These are phyloP conservation scores for Grammothele lineata DNA, from an alignment of 768 basidiomycete species.

Conservation along the genomic window DNA sequence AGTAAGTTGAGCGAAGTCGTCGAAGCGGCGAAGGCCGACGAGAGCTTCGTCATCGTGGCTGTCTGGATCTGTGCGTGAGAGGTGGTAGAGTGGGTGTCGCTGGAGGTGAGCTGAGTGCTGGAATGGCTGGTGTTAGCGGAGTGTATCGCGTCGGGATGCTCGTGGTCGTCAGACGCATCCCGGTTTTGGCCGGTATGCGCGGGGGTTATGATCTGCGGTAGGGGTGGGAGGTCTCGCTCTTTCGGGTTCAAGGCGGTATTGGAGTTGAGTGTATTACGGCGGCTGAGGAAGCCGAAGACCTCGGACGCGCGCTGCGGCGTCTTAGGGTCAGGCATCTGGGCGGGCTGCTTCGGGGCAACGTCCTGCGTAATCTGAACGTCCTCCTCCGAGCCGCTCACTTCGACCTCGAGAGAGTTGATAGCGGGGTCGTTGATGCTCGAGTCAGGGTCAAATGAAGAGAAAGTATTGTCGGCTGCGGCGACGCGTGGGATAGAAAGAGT, in stretches of 20 bases:
- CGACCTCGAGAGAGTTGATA: conserved; percentile 75
- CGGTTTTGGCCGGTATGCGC: neutral
- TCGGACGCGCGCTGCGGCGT: conserved; percentile 71
- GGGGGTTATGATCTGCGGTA: conserved; percentile 26
- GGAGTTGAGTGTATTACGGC: conserved; percentile 31
- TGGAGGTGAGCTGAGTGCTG: conserved; percentile 18
- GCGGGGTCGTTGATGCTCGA: conserved; percentile 35
- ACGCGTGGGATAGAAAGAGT: conserved; percentile 18
- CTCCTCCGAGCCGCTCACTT: conserved; percentile 47
- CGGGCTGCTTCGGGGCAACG: neutral
- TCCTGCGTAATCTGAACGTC: conserved; percentile 8
- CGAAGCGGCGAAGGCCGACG: conserved; percentile 15
- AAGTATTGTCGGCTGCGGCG: conserved; percentile 31
- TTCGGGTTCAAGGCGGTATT: conserved; percentile 35
- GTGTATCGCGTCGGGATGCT: conserved; percentile 10
- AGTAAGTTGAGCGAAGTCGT: conserved; percentile 9
- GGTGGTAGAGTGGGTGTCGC: conserved; percentile 17
- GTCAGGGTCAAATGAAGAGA: conserved; percentile 39
- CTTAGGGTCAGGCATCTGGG: conserved; percentile 32
- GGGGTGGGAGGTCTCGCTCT: conserved; percentile 36
- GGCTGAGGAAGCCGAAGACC: conserved; percentile 67
- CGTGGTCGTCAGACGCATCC: neutral
- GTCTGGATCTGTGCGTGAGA: conserved; percentile 24
- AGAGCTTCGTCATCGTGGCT: conserved; percentile 24
- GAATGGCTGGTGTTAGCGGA: conserved; percentile 14